Evolutionary conservation across 257 asterid genomes (phyloP), one percentile per base, ranked within the genome.

Genomic region (Nicotiana otophora): DNA sequence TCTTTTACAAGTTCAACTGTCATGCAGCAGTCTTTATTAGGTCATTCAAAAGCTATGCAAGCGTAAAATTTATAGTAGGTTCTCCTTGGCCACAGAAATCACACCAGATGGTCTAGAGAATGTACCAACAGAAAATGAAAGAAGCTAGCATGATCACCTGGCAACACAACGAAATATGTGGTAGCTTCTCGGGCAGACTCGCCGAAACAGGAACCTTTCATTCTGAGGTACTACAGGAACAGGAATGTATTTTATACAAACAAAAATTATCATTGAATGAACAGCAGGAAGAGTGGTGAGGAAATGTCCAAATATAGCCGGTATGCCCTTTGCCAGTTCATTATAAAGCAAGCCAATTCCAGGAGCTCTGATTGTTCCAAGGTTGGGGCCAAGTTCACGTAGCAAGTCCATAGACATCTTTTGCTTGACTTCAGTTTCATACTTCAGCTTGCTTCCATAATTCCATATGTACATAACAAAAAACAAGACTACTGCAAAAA

Each of bases 91-190:
- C 61, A 74, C 8, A 10, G 19, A 74, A 46, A 46, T 23, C 79
- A 74, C 39, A 74, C 79, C 79, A 74, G 61, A 53, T 23, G 23
- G 79, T 48, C 39, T 46, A 46, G 15, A 74, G 20, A 48, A 48
- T 11, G 17, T 53, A 74, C 79, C 23, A 48, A 48, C 34, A 48
- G 79, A 74, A 15, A 74, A 2, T 33, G 28, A 46, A 74, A 74
- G 23, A 39, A 72, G 1, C 3, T 46, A 46, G 79, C 60, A 46
- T 72, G 51, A 63, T 86, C 90, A 95, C 99, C 99, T 87, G 87
- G 99, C 99, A 88, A 96, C 92, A 82, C 98, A 96, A 62, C 98
- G 98, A 75, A 96, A 96, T 81, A 96, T 91, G 91, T 94, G 98
- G 87, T 93, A 93, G 90, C 93, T 87, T 88, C 89, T 94, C 66